phyloP scores from a whole-genome alignment of 2,329 filamentous ascomycete genomes.

The Trichoderma semiorbis region DNA sequence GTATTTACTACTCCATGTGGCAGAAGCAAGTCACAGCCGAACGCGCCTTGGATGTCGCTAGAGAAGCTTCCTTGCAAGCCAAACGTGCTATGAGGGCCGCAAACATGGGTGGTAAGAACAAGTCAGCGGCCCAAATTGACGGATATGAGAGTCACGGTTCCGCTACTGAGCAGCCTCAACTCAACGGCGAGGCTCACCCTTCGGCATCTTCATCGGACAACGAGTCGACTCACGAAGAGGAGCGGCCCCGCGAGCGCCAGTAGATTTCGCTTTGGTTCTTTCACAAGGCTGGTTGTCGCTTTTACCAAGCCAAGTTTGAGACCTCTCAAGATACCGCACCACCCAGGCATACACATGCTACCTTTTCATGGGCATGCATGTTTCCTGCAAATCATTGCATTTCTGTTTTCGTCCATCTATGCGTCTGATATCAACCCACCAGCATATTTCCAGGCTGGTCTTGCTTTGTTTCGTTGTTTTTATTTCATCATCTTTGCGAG shows the following conservation, averaged over 20 bases:
- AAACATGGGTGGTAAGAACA: slow-evolving; percentile 43
- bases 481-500: background rate
- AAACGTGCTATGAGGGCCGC: slow-evolving; percentile 44
- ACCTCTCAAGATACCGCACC: background rate
- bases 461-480: background rate
- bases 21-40: slow-evolving; percentile 81
- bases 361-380: background rate
- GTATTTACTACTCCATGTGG: slow-evolving; percentile 83
- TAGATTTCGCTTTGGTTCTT: background rate
- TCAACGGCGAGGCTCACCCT: slow-evolving; percentile 29
- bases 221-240: slow-evolving; percentile 20
- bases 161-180: slow-evolving; percentile 37
- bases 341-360: background rate
- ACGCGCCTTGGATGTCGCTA: slow-evolving; percentile 47
- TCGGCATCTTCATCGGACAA: slow-evolving; percentile 33
- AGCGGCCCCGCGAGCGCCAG: background rate
- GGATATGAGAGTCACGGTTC: slow-evolving; percentile 46
- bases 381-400: background rate
- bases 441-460: background rate
- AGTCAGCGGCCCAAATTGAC: slow-evolving; percentile 42
- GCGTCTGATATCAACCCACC: background rate
- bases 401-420: background rate
- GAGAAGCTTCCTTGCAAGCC: slow-evolving; percentile 36
- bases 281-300: background rate
- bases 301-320: background rate